Base-by-base conservation (phyloP, 345 rosid species). In the Xanthoceras sorbifolium region DNA sequence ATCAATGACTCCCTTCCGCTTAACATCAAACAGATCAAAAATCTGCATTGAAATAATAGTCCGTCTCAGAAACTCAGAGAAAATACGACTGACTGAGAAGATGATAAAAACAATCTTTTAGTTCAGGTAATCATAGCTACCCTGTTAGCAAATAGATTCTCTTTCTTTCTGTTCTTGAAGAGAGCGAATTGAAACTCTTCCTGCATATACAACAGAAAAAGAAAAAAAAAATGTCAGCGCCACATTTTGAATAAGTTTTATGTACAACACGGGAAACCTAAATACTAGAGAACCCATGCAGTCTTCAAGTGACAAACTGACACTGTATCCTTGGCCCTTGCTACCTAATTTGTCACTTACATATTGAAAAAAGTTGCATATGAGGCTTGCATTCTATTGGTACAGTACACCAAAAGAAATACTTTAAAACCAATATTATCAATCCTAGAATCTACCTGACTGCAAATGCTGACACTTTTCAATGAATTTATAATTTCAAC, bases 141-240 rank as follows among this genome's bases (percentile, higher is more conserved):
- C 92, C 97, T 85, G 65, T 94, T 92, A 20, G 99, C 99, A 80
- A 97, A 97, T 40, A 97, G 88, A 83, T 90, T 94, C 77, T 97
- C 99, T 79, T 87, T 97, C 92, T 92, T 97, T 79, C 79, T 81
- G 79, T 83, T 97, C 85, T 91, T 97, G 89, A 97, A 94, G 74
- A 97, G 80, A 18, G 99, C 99, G 80, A 94, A 82, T 72, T 89
- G 98, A 86, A 97, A 97, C 87, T 94, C 99, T 77, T 97, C 99
- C 99, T 97, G 90, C 83, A 87, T 17, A 78, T 36, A 80, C 70
- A 69, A 83, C 29, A 72, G 57, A 18, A 48, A 57, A 57, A 57
- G 31, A 26, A n/a, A 5, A 14, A 65, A 25, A 23, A n/a, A 4
- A 11, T 63, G n/a, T 46, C 18, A 36, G 9, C 14, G 1, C 7